Evolutionary conservation across 2,329 filamentous ascomycete genomes (phyloP), one percentile per base, ranked within the genome.

Genomic region (Trematosphaeria pertusa): DNA sequence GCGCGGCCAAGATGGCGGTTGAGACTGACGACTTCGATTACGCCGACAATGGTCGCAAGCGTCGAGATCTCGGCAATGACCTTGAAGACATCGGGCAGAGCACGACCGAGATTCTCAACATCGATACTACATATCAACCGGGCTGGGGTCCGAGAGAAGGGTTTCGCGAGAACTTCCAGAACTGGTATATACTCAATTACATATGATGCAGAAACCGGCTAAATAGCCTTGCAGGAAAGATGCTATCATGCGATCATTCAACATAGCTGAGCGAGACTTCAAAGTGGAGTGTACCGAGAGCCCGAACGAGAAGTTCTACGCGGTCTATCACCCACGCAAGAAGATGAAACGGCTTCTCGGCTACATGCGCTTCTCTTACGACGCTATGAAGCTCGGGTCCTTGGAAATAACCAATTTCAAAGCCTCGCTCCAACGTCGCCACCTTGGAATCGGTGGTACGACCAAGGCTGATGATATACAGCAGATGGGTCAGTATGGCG

Each of bases 401-500:
- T 11, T 58, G 15, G 53, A 58, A 31, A 19, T 58, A 7, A 48
- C 44, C 3, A 58, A 59, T 28, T 58, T 58, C 40, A 37, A 54
- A 3, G 49, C 58, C 4, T 38, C 20, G 1, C 52, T 59, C 3
- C 18, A 42, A 17, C 30, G 17, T 4, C 1, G 21, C 2, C 38
- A 52, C 17, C 45, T 63, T 3, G 34, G 26, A 8, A 41, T 54
- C 4, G 56, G 58, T 4, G 54, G 42, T 1, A 52, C 58, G 1
- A 43, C 52, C 1, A 62, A 62, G 36, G 26, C 39, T 1, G 5
- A 11, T 1, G 43, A 56, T 20, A 0, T 1, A 8, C n/a, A 34
- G 15, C 57, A 62, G 32, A 37, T 37, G 3, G 59, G 58, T n/a
- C 47, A 62, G 21, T 52, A 57, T 47, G 56, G 57, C 6, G 59